Base-by-base conservation (phyloP, 2,329 filamentous ascomycete species). In the Phialocephala subalpina region DNA sequence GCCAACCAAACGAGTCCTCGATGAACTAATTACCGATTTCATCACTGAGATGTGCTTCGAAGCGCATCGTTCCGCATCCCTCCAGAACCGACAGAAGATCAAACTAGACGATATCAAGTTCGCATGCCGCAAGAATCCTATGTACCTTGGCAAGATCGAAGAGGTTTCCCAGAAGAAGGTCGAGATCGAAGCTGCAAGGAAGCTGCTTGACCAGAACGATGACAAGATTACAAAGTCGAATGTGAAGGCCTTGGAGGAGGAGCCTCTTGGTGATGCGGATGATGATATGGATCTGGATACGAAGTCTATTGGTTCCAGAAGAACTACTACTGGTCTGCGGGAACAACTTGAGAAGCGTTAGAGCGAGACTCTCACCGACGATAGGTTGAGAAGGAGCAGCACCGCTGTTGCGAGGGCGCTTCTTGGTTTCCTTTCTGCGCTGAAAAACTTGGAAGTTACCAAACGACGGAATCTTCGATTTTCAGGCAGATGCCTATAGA, bases 71-170 rank as follows among this genome's bases (percentile, higher is more conserved):
- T 90, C 91, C 61, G 96, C 96, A 0, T 90, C 92, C 78, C 93
- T 97, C 79, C 90, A 92, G 2, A 91, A 94, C 0, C 92, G 96
- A 1, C 93, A 97, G 75, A 99, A 99, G 81, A 94, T 99, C 81
- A 99, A 99, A 79, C 92, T 97, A 75, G 95, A 97, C 75, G 96
- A 99, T 80, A 97, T 99, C 81, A 94, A 97, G 76, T 99, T 97
- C 80, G 93, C 94, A 45, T 87, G 98, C 72, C 88, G 96, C 36
- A 88, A 92, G 70, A 97, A 98, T 75, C 90, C 92, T 9, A 84
- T 87, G 66, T 97, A 97, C 77, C 83, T 98, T 52, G 96, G 96
- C 58, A 90, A 95, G 74, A 94, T 98, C 62, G 89, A 93, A 77
- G 94, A 97, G 81, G 88, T 97, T 75, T 86, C 97, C 71, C 91